A percentile compares a stretch with the other conserved stretches of the same genome.
Evolutionary conservation across 2,329 filamentous ascomycete genomes (phyloP).

Genomic region (Nigrospora osmanthi): DNA sequence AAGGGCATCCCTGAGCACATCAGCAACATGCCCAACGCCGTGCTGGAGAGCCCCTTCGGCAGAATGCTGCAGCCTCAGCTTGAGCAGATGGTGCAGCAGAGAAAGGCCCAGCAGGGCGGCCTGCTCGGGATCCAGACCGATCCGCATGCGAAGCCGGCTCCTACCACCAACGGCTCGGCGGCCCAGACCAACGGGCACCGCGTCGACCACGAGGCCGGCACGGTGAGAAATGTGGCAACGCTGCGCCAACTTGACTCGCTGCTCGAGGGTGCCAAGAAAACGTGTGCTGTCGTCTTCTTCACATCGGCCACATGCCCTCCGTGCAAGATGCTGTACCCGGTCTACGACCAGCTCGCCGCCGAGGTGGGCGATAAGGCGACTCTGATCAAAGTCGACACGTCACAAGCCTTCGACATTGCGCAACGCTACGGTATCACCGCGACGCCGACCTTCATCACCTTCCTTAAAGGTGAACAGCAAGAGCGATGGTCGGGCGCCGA

Average conservation of each 20-base stretch:
- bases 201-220: constrained; percentile 22
- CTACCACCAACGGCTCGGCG: background rate
- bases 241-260: constrained; percentile 52
- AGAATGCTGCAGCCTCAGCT: constrained; percentile 76
- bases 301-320: constrained; percentile 81
- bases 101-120: constrained; percentile 38
- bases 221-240: constrained; percentile 54
- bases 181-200: constrained; percentile 1
- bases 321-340: constrained; percentile 75
- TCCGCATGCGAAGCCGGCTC: constrained; percentile 16
- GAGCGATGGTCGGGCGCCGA: constrained; percentile 79
- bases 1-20: constrained; percentile 86
- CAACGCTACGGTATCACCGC: constrained; percentile 60
- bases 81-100: constrained; percentile 40
- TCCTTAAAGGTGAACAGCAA: constrained; percentile 65
- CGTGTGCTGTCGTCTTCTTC: constrained; percentile 82
- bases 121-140: constrained; percentile 42
- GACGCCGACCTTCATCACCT: constrained; percentile 86
- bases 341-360: constrained; percentile 72
- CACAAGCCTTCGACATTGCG: constrained; percentile 55
- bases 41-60: constrained; percentile 80
- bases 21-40: constrained; percentile 72
- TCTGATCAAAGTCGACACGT: constrained; percentile 79
- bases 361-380: constrained; percentile 61
- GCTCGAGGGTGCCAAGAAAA: constrained; percentile 50